These are phyloP conservation scores for Gryganskiella cystojenkinii DNA, from an alignment of 192 early-diverging fungal genomes.

Conservation along the genomic window DNA sequence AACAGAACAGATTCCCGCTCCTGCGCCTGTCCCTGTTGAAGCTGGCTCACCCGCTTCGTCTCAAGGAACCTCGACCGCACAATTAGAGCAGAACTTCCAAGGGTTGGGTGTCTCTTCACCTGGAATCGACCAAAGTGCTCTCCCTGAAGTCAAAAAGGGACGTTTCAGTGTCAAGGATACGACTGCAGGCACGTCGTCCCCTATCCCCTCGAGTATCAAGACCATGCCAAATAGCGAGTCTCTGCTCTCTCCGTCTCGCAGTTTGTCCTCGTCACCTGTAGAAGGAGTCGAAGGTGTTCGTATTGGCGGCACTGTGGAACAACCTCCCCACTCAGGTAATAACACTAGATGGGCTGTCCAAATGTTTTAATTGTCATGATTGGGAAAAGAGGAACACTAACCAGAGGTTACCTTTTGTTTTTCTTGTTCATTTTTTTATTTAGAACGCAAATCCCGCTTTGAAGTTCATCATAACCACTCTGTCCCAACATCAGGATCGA, in stretches of 20 bases:
- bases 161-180: conserved; percentile 72
- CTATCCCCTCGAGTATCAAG: conserved; percentile 20
- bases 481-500: conserved; percentile 3
- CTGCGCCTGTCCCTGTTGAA: not conserved
- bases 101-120: conserved; percentile 14
- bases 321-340: conserved; percentile 9
- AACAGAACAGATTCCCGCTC: not conserved
- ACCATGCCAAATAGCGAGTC: conserved; percentile 16
- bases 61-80: not conserved
- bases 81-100: conserved; percentile 21
- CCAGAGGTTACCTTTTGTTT: not conserved
- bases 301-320: conserved; percentile 21
- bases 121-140: conserved; percentile 5
- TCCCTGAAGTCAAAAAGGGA: conserved; percentile 69
- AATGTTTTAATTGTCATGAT: too few species aligned
- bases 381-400: conserved; percentile 1
- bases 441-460: conserved; percentile 54
- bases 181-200: conserved; percentile 8
- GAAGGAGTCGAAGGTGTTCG: conserved; percentile 22
- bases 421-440: not conserved
- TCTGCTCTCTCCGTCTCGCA: conserved; percentile 7
- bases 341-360: not conserved
- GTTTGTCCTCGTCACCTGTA: conserved; percentile 22
- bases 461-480: conserved; percentile 31
- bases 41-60: not conserved